Evolutionary conservation across 495 filamentous ascomycete species (phyloP).

Genomic region (Cercophora sp.): DNA sequence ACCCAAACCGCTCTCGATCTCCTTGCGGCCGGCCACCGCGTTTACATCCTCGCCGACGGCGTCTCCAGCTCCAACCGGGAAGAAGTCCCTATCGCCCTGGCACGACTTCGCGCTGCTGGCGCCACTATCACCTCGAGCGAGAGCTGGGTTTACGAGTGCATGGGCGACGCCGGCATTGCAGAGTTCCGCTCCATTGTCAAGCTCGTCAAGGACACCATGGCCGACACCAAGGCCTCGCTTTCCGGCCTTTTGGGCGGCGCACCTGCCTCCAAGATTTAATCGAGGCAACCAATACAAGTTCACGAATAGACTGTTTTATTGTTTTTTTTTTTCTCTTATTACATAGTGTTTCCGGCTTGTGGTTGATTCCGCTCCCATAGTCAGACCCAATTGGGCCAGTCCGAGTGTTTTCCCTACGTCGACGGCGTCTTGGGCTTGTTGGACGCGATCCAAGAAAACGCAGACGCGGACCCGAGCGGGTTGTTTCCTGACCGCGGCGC

Average conservation of each 20-base stretch:
- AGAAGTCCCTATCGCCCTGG: slow-evolving; percentile 77
- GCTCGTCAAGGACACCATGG: slow-evolving; percentile 73
- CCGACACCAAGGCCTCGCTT: slow-evolving; percentile 61
- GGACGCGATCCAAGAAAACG: slow-evolving; percentile 81
- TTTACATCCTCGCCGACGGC: slow-evolving; percentile 89
- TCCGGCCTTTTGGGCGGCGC: slow-evolving; percentile 56
- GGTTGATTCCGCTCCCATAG: not conserved
- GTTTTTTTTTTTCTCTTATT: slow-evolving; percentile 10
- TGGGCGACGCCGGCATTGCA: slow-evolving; percentile 76
- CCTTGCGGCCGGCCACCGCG: slow-evolving; percentile 65
- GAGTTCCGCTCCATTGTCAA: slow-evolving; percentile 71
- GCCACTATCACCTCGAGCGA: slow-evolving; percentile 84
- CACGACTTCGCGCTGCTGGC: slow-evolving; percentile 67
- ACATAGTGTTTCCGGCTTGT: not conserved
- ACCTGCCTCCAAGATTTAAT: slow-evolving; percentile 46
- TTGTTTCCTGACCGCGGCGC: slow-evolving; percentile 55
- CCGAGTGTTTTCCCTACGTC: no score
- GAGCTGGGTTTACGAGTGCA: slow-evolving; percentile 85
- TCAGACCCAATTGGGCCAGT: slow-evolving; percentile 23
- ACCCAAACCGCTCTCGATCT: slow-evolving; percentile 88
- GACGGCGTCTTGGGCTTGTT: slow-evolving; percentile 37
- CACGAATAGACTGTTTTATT: no score
- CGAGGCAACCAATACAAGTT: no score
- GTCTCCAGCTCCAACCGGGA: slow-evolving; percentile 79
- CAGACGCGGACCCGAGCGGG: slow-evolving; percentile 86